Evolutionary conservation across 441 rosid species (phyloP).

Genomic region (Euphorbia corollata): DNA sequence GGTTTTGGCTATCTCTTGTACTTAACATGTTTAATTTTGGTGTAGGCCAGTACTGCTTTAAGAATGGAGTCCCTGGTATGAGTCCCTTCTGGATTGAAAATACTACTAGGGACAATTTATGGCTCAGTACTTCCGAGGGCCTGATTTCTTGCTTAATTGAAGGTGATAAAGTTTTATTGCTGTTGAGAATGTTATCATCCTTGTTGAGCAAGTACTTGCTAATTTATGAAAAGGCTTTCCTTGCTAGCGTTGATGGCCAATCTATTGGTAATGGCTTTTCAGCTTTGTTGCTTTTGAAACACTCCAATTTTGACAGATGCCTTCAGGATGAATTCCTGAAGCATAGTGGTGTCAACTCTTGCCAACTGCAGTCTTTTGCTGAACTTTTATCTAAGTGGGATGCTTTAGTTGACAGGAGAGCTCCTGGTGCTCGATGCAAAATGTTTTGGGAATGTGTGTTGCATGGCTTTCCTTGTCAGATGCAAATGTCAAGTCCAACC

Average conservation of each 20-base stretch:
- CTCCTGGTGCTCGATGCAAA: slow-evolving; percentile 56
- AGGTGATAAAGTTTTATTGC: slow-evolving; percentile 43
- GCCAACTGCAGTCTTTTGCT: slow-evolving; percentile 53
- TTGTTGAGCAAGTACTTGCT: slow-evolving; percentile 52
- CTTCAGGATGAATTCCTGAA: slow-evolving; percentile 62
- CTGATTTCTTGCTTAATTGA: slow-evolving; percentile 52
- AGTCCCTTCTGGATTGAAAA: slow-evolving; percentile 44
- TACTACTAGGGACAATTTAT: slow-evolving; percentile 45
- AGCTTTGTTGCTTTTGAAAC: slow-evolving; percentile 77
- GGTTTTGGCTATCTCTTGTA: slow-evolving; percentile 72
- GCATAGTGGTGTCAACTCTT: slow-evolving; percentile 51
- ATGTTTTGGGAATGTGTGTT: slow-evolving; percentile 77
- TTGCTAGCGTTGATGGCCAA: slow-evolving; percentile 52
- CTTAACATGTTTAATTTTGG: slow-evolving; percentile 69
- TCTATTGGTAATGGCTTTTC: slow-evolving; percentile 36
- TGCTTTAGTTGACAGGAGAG: slow-evolving; percentile 53
- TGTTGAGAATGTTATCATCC: slow-evolving; percentile 58
- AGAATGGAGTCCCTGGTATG: slow-evolving; percentile 43
- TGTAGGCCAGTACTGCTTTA: slow-evolving; percentile 41
- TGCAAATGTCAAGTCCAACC: slow-evolving; percentile 53
- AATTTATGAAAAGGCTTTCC: slow-evolving; percentile 68
- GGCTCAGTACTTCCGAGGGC: slow-evolving; percentile 50
- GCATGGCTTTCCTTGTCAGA: slow-evolving; percentile 88
- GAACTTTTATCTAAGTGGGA: slow-evolving; percentile 54
- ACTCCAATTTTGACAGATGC: slow-evolving; percentile 61